Base-by-base conservation (phyloP, 495 filamentous ascomycete species). In the Aspergillus baeticus region DNA sequence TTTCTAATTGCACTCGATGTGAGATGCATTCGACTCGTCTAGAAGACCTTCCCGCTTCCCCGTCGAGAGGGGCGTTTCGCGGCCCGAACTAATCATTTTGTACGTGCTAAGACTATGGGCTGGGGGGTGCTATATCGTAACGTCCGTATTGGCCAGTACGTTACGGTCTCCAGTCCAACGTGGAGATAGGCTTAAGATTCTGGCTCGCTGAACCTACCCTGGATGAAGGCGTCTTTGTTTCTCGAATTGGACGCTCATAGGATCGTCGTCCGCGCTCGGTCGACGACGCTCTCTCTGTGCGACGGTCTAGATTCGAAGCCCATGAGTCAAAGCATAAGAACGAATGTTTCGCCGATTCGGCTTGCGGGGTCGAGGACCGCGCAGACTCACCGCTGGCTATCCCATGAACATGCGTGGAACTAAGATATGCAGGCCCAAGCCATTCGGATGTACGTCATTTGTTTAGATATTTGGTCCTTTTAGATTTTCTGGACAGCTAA, bases 11-110 rank as follows among this genome's bases (percentile, higher is more conserved):
- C 34, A n/a, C 47, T 50, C 21, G 47, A 38, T 50, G 26, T 8
- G 47, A 26, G 34, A 22, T 38, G 47, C 47, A 50, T 50, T 52
- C 37, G 49, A 52, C 36, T 26, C 35, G 49, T 34, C 36, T 52
- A 42, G 49, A 52, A 52, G 36, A 37, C 34, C 22, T 11, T 50
- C 20, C 47, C 47, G 49, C 49, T 52, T 52, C 49, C 49, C 22
- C 49, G 49, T 52, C 21, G 18, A 29, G 36, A 22, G 10, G 39
- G 37, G 14, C 36, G 20, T 34, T 33, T 52, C 37, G 48, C 22
- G 49, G 49, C 36, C 36, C 37, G 37, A 42, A 42, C 49, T 52
- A 42, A 41, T 29, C 20, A 26, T 15, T 45, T 23, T 38, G 47
- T 49, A 49, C 46, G 46, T 33, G 47, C 47, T 50, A 50, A 50